Base-by-base conservation (phyloP, 2,329 filamentous ascomycete genomes). In the Fusarium oligoseptatum region DNA sequence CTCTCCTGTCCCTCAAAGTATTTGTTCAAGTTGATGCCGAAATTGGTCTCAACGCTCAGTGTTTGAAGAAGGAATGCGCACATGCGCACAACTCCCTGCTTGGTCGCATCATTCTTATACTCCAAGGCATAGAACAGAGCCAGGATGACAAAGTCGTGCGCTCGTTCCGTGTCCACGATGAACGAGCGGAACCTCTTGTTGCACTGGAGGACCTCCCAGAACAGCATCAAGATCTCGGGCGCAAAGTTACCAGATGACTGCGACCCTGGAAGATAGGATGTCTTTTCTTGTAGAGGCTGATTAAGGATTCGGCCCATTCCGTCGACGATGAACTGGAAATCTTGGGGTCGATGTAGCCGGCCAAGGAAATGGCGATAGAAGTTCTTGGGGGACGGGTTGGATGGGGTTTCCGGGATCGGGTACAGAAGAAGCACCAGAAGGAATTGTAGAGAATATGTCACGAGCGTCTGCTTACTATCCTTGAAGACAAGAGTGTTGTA, bases 21-120 rank as follows among this genome's bases (percentile, higher is more conserved):
- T 83, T 95, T 95, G 84, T 98, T 98, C 60, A 99, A 87, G 77
- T 95, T 96, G 80, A 93, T 90, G 34, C 95, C 96, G 83, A 98
- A 98, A 72, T 93, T 95, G 66, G 93, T 90, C 83, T 98, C 97
- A 3, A 97, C 95, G 79, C 96, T 98, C 79, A 99, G 85, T 0
- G 97, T 98, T 83, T 99, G 97, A 45, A 99, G 85, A 50, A 98
- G 89, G 82, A 99, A 98, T n/a, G 97, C 92, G 83, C 97, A 98
- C 95, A 98, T 98, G 65, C 97, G 91, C 29, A 98, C 94, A 1
- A 98, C 88, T 1, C 97, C 97, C 82, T 98, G 95, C 81, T 96
- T 97, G 1, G 95, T 92, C 22, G 93, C 86, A 79, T 98, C 96
- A 48, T 91, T 90, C 80, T 95, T 95, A 82, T 97, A 93, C 81